These are phyloP conservation scores for Cupressus sempervirens DNA, from an alignment of 75 land plant species.

Conservation along the genomic window DNA sequence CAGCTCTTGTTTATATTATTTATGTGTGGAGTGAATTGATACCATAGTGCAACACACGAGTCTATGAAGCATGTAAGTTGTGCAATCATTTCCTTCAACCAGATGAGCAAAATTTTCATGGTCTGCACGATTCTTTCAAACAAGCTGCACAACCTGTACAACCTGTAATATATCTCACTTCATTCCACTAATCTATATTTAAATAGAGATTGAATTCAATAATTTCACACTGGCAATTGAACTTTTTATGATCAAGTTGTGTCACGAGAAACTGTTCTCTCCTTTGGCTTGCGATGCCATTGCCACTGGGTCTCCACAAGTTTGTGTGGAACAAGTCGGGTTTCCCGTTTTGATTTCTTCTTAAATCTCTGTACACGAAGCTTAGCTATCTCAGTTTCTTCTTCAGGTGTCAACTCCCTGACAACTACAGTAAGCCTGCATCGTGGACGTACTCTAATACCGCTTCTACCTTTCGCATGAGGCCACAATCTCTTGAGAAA, in stretches of 20 bases:
- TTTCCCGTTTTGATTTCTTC: conserved; percentile 57
- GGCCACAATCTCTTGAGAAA: conserved; percentile 58
- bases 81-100: neutral
- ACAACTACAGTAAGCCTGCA: conserved; percentile 88
- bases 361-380: conserved; percentile 55
- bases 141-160: conserved; percentile 1
- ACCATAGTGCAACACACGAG: neutral
- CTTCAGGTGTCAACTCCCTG: conserved; percentile 76
- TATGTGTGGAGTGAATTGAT: neutral
- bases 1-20: neutral
- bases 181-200: neutral
- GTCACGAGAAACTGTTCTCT: neutral
- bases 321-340: conserved; percentile 71
- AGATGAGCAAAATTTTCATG: neutral
- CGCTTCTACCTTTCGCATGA: conserved; percentile 79
- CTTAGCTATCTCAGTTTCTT: conserved; percentile 85
- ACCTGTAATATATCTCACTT: neutral
- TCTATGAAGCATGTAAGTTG: neutral
- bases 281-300: conserved; percentile 57
- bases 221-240: neutral
- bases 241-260: neutral
- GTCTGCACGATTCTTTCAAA: neutral
- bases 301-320: conserved; percentile 63
- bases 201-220: neutral
- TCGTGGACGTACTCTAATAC: conserved; percentile 60